Base-by-base conservation (phyloP, 441 rosid genomes). In the Isatis lusitanica region DNA sequence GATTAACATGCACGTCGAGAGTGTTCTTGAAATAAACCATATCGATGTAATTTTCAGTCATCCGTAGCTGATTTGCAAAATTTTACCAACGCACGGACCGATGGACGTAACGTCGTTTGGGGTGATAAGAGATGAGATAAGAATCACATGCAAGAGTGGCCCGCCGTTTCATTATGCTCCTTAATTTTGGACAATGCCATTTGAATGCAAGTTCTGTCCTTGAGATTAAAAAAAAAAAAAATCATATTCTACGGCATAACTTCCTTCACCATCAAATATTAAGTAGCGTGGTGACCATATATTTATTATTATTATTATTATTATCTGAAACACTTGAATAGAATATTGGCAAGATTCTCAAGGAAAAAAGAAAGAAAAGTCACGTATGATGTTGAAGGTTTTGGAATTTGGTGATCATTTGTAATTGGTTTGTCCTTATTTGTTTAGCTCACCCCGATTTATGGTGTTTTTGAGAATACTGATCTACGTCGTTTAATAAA, bases 111-210 rank as follows among this genome's bases (percentile, higher is more conserved):
- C 30, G 57, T 24, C 65, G 36, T 44, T 44, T 13, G 33, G 33
- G 77, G 15, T 44, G 51, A 48, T 43, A 43, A 64, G 24, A 46
- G 36, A 30, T 73, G 65, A 73, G 47, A 53, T 74, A 43, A 40
- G 73, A 74, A 51, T 33, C 74, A 68, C 69, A 68, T 68, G 78
- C 69, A 67, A 43, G 24, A 68, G 35, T 61, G 69, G 64, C 64
- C 78, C 63, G 36, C 44, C 50, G 9, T 68, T 39, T 60, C 53
- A 66, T 68, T n/a, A 33, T 74, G 63, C 78, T 68, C n/a, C 63
- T 68, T n/a, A n/a, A n/a, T n/a, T 74, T 68, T 52, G 63, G 31
- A 61, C 74, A 24, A 55, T 52, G 74, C 64, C 69, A 18, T 67
- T 40, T 61, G 63, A 61, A 74, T 21, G 57, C 57, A 21, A 43